Evolutionary conservation across 192 early-diverging fungal genomes (phyloP), one percentile per base, ranked within the genome.

Genomic region (Gigaspora rosea): DNA sequence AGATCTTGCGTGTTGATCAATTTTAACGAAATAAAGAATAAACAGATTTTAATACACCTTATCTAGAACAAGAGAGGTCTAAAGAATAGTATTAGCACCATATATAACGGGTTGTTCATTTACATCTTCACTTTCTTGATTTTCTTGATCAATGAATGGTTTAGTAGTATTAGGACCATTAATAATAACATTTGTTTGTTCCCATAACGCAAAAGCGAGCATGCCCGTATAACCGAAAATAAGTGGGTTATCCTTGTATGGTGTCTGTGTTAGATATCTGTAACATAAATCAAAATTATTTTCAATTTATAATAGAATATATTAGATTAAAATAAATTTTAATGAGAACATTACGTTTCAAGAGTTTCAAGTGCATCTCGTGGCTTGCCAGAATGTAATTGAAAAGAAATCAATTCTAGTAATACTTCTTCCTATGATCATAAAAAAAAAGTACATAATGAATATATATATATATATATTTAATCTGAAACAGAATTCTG

Each of bases 321-420:
- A 9, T 56, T 15, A 58, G n/a, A 57, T 4, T 9, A 22, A n/a
- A 11, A 36, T 20, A 15, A 32, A 56, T 41, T 48, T 48, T 49
- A 10, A 58, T 59, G 57, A 4, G n/a, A 32, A 10, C 12, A 71
- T 36, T 73, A 73, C 71, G 48, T 59, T 59, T 73, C 71, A 47
- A 59, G 20, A n/a, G 56, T 73, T 32, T 18, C 57, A n/a, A 73
- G 71, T 27, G 71, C 71, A n/a, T 57, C 71, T 32, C 18, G 20
- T 9, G 52, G 8, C 10, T 59, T 10, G 18, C 57, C 36, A 59
- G 33, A 59, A 22, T 73, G n/a, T 15, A 73, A 20, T 47, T 56
- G 52, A 59, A 58, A 73, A 49, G 58, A 73, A 47, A 73, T 46
- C 16, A 73, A 73, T 73, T 73, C 71, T 61, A 61, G 27, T 2